phyloP scores from a whole-genome alignment of 1,284 basidiomycete genomes.

The Macrocystidia cucumis region DNA sequence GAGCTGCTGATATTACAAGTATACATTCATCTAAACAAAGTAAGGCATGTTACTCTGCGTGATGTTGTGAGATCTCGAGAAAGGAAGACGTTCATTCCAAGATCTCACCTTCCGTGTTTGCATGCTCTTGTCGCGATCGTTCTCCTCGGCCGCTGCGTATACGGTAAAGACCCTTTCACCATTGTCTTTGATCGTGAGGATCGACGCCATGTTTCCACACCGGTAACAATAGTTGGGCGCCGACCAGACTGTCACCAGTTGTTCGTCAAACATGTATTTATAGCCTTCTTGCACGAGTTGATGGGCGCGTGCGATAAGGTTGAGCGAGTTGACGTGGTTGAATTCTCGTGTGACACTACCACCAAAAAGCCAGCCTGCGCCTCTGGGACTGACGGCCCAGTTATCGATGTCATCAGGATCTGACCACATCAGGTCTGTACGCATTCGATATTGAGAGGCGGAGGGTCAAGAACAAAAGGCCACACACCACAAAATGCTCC shows the following conservation, averaged over 20 bases:
- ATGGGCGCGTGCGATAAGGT: constrained; percentile 87
- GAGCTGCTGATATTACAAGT: no score
- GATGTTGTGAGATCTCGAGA: constrained; percentile 6
- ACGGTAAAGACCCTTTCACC: constrained; percentile 68
- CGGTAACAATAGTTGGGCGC: constrained; percentile 96
- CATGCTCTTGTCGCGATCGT: constrained; percentile 59
- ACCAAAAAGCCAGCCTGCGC: constrained; percentile 96
- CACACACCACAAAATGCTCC: constrained; percentile 90
- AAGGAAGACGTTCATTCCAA: constrained; percentile 10
- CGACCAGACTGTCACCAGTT: constrained; percentile 95
- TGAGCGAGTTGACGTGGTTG: constrained; percentile 83
- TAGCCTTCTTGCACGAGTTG: constrained; percentile 96
- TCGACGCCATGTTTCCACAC: constrained; percentile 69
- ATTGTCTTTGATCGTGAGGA: constrained; percentile 45
- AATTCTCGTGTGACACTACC: constrained; percentile 87
- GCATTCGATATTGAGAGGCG: constrained; percentile 2
- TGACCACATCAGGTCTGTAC: constrained; percentile 91
- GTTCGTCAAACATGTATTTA: constrained; percentile 96
- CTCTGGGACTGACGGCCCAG: constrained; percentile 92
- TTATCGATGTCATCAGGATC: constrained; percentile 95
- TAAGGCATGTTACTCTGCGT: constrained; percentile 50
- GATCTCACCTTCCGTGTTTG: constrained; percentile 56
- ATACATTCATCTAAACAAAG: constrained; percentile 50
- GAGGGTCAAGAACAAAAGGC: constrained; percentile 2
- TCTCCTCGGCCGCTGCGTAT: constrained; percentile 81